Conservation (phyloP, 768 basidiomycete genomes). For the Tulasnella sp. region DNA sequence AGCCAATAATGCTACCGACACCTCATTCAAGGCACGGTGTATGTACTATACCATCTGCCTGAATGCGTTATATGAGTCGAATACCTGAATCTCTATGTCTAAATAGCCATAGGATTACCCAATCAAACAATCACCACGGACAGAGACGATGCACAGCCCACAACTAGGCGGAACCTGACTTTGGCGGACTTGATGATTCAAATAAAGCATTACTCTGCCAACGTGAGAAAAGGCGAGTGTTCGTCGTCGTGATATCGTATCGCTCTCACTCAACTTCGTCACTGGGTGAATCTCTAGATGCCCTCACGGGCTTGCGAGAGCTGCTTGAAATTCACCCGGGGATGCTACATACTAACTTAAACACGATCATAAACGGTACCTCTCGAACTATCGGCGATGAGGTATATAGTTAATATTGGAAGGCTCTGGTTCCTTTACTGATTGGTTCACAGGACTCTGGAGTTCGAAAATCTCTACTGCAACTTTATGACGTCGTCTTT, state of each 20-base stretch:
- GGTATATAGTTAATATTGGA: slow-evolving; percentile 36
- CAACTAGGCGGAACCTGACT: slow-evolving; percentile 64
- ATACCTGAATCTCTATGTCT: background rate
- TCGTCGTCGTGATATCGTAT: background rate
- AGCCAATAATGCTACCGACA: slow-evolving; percentile 81
- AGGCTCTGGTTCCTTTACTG: slow-evolving; percentile 8
- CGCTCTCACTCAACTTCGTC: background rate
- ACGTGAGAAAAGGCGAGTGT: slow-evolving; percentile 57
- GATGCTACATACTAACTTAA: slow-evolving; percentile 42
- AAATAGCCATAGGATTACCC: slow-evolving; percentile 77
- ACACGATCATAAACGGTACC: slow-evolving; percentile 46
- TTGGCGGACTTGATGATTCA: slow-evolving; percentile 68
- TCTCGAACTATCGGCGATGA: slow-evolving; percentile 75
- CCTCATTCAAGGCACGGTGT: slow-evolving; percentile 94
- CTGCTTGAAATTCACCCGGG: slow-evolving; percentile 53
- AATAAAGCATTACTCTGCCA: slow-evolving; percentile 72
- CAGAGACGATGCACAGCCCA: slow-evolving; percentile 48
- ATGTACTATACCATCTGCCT: too few relatives aligned
- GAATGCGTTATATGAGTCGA: background rate
- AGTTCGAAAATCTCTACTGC: slow-evolving; percentile 63
- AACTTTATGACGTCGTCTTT: slow-evolving; percentile 65
- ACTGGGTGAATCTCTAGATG: slow-evolving; percentile 38
- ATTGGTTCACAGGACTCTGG: slow-evolving; percentile 50
- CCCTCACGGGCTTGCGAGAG: slow-evolving; percentile 60
- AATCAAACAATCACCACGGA: slow-evolving; percentile 62